Conservation (phyloP, 1,139 yeast species). For the Blastobotrys raffinosifermentans region DNA sequence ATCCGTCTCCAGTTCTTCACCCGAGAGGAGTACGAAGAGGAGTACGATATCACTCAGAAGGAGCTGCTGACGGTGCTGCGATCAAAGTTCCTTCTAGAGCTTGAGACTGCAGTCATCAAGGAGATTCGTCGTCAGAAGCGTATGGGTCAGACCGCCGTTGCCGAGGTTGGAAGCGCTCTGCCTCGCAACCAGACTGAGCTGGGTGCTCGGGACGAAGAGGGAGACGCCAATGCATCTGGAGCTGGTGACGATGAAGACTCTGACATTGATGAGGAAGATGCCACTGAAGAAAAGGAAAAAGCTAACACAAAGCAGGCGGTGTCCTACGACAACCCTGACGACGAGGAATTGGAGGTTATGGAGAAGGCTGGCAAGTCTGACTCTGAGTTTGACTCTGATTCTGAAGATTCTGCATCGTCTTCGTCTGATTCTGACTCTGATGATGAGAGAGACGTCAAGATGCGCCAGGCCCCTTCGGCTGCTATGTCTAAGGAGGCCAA, state of each 20-base stretch:
- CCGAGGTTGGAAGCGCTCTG: conserved; percentile 64
- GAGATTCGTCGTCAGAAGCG: conserved; percentile 76
- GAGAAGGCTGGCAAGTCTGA: conserved; percentile 51
- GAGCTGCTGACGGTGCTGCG: conserved; percentile 70
- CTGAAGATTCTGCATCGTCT: conserved; percentile 24
- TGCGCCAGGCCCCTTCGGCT: conserved; percentile 2
- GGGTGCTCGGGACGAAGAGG: conserved; percentile 32
- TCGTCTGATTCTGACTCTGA: conserved; percentile 21
- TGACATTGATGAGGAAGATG: conserved; percentile 53
- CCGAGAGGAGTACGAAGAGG: conserved; percentile 69
- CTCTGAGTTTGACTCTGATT: conserved; percentile 37
- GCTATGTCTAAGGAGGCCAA: conserved; percentile 55
- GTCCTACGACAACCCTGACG: conserved; percentile 92
- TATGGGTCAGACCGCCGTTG: conserved; percentile 39
- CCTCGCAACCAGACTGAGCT: conserved; percentile 18
- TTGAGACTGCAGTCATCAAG: conserved; percentile 69
- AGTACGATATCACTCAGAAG: conserved; percentile 79
- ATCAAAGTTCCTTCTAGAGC: conserved; percentile 55
- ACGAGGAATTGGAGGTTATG: conserved; percentile 85
- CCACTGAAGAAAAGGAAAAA: conserved; percentile 59
- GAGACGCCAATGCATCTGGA: conserved; percentile 16
- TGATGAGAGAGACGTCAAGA: conserved; percentile 7
- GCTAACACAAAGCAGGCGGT: conserved; percentile 75
- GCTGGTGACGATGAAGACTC: conserved; percentile 26
- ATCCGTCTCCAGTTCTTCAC: conserved; percentile 73